Evolutionary conservation across 495 filamentous ascomycete species (phyloP).

Genomic region (Amphirosellinia nigrospora): DNA sequence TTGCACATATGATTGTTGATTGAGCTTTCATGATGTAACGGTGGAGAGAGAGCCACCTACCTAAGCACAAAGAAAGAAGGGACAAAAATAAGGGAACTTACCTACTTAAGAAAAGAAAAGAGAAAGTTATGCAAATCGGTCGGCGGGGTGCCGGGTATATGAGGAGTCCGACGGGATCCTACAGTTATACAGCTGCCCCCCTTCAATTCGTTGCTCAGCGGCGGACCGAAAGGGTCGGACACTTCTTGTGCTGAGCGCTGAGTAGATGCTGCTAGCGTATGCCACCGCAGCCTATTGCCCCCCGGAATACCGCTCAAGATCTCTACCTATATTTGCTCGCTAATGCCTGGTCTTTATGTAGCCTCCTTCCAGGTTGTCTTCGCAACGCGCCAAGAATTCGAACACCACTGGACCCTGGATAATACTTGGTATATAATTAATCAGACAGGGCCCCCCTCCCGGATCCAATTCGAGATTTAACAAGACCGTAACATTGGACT

Average conservation of each 20-base stretch:
- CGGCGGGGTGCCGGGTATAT: slow-evolving; percentile 26
- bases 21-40: not conserved
- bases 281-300: not conserved
- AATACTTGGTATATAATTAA: slow-evolving; percentile 16
- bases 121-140: slow-evolving; percentile 12
- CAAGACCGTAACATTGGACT: not conserved
- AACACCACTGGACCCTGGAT: not conserved
- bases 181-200: not conserved
- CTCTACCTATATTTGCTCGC: not conserved
- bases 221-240: slow-evolving; percentile 12
- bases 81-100: too few relatives aligned
- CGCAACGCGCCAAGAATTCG: not conserved
- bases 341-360: not conserved
- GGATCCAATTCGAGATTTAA: not conserved
- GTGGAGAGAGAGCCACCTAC: too few relatives aligned
- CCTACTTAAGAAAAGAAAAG: too few relatives aligned
- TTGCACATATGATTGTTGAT: not conserved
- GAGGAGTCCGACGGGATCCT: slow-evolving; percentile 26
- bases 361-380: too few relatives aligned
- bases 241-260: too few relatives aligned
- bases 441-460: slow-evolving; percentile 16
- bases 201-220: not conserved
- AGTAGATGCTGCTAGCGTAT: not conserved
- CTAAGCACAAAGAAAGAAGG: not conserved
- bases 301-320: not conserved